Evolutionary conservation across 768 basidiomycete species (phyloP).

Genomic region (Suillus luteus): DNA sequence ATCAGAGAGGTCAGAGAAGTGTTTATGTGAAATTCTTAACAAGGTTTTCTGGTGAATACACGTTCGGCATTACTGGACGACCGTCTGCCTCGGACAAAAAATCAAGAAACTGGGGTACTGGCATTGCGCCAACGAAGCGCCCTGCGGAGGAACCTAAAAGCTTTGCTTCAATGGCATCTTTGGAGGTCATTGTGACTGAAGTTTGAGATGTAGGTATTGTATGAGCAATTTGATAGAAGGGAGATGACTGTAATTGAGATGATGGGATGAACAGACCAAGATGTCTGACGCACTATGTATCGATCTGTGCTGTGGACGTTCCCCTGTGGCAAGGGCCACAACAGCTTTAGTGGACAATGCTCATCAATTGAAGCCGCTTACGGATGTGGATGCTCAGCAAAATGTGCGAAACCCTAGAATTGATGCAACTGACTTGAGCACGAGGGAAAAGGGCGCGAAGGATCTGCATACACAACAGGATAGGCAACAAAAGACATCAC

Average conservation of each 20-base stretch:
- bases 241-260: background rate
- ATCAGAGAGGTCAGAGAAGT: background rate
- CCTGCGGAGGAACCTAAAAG: background rate
- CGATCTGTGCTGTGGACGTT: background rate
- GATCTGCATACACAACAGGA: background rate
- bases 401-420: background rate
- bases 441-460: background rate
- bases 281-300: background rate
- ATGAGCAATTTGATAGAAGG: background rate
- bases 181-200: background rate
- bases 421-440: background rate
- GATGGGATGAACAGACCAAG: background rate
- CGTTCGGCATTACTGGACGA: background rate
- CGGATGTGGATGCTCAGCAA: background rate
- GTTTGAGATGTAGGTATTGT: background rate
- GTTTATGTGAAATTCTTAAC: background rate
- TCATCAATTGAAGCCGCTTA: background rate
- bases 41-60: background rate
- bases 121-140: background rate
- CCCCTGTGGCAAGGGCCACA: background rate
- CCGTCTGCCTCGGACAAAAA: background rate
- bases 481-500: conserved; percentile 2
- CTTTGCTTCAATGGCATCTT: background rate
- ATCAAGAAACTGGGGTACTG: background rate
- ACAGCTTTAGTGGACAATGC: background rate